Conservation (phyloP, 257 asterid species). For the Scutellaria galericulata region DNA sequence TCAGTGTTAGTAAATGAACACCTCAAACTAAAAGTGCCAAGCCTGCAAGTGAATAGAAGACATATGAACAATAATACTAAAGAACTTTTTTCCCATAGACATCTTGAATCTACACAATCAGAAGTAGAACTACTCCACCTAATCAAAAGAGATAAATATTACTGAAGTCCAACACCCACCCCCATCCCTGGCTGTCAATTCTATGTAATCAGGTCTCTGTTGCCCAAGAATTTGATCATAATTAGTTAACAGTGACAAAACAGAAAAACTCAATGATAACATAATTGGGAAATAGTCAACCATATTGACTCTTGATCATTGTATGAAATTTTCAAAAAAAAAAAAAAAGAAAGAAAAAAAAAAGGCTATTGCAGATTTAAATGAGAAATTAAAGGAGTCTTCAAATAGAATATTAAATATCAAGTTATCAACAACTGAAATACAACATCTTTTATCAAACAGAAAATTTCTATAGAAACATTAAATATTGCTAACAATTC, state of each 20-base stretch:
- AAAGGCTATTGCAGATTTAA: background rate
- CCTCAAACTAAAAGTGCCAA: conserved; percentile 46
- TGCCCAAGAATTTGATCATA: conserved; percentile 6
- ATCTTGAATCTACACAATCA: conserved; percentile 1
- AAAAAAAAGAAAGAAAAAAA: too few relatives aligned
- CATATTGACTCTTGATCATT: background rate
- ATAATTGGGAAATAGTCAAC: background rate
- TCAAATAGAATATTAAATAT: background rate
- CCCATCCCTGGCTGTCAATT: background rate
- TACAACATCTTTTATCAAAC: background rate
- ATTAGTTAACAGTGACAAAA: background rate
- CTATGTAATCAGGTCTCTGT: background rate
- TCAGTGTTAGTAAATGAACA: conserved; percentile 72
- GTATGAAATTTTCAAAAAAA: too few relatives aligned
- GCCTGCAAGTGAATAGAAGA: conserved; percentile 54
- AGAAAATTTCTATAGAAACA: background rate
- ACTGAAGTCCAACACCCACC: background rate
- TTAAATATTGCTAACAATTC: conserved; percentile 1
- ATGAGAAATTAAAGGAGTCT: conserved; percentile 2
- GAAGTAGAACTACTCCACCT: background rate
- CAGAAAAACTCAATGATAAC: background rate
- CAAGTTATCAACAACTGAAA: background rate
- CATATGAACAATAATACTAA: conserved; percentile 17
- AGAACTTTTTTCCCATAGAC: background rate
- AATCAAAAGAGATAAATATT: background rate